Base-by-base conservation (phyloP, 2,329 filamentous ascomycete species). In the Hymenoscyphus linearis region DNA sequence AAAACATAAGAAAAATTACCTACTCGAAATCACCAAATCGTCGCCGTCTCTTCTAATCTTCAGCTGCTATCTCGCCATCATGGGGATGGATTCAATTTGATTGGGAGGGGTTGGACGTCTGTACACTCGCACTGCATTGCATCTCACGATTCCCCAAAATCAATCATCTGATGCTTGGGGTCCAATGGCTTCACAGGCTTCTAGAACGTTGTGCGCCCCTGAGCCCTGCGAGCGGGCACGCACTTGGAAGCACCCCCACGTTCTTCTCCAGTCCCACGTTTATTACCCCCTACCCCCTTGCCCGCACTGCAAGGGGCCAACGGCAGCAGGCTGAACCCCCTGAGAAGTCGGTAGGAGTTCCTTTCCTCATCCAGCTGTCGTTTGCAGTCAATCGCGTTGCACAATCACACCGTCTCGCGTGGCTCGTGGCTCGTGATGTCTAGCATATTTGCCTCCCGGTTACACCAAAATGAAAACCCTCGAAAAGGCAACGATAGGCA, bases 201-300 rank as follows among this genome's bases (percentile, higher is more conserved):
- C 61, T 60, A 63, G 61, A 63, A 63, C 61, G 61, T 63, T 63
- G 52, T 55, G 22, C 10, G 18, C 50, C 26, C 55, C 60, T 22
- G 54, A 27, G 25, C 37, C 34, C 47, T 31, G 35, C 60, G 36
- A 18, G 34, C 36, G 50, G 40, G 40, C 40, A 47, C 40, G n/a
- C 40, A 47, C 40, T 10, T 47, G 18, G 22, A 47, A 22, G 40
- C 40, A 40, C 35, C 50, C 56, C 60, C 59, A 56, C 59, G 53
- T 56, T 55, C 9, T 31, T 59, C 50, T 27, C 57, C 50, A 36
- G 18, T 36, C 34, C 35, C 44, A 52, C 27, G 35, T 44, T 36
- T 36, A 22, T 26, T 12, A 16, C 36, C 22, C 31, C 35, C 22
- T 25, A 9, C 55, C 16, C 26, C 35, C 14, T 26, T 35, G 13